Conservation (phyloP, 495 filamentous ascomycete species). For the Trichoderma asperelloides region DNA sequence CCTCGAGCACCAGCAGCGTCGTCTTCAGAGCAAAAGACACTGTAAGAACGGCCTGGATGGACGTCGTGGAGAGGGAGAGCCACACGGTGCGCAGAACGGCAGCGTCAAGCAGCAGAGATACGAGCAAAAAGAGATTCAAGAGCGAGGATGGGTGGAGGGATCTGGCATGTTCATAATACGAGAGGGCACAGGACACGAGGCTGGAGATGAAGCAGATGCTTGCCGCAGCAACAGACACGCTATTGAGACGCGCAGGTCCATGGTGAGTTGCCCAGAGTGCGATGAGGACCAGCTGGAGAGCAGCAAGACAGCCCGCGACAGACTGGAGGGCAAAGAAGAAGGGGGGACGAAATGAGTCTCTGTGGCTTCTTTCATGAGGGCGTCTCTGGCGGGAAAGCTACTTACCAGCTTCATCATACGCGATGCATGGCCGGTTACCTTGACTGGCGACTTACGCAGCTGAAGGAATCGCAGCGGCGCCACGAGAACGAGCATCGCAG, state of each 20-base stretch:
- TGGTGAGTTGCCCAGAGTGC: slow-evolving; percentile 22
- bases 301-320: slow-evolving; percentile 31
- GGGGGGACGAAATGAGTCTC: neutral
- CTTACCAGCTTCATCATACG: neutral
- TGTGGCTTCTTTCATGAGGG: neutral
- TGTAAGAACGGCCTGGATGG: slow-evolving; percentile 29
- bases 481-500: slow-evolving; percentile 37
- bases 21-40: slow-evolving; percentile 36
- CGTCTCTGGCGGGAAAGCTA: neutral
- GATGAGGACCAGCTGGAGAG: slow-evolving; percentile 36
- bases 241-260: neutral
- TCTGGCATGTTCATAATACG: slow-evolving; percentile 45
- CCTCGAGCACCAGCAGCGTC: slow-evolving; percentile 42
- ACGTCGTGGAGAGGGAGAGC: slow-evolving; percentile 22
- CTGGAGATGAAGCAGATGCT: slow-evolving; percentile 12
- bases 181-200: slow-evolving; percentile 36
- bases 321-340: slow-evolving; percentile 19
- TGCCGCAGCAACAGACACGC: slow-evolving; percentile 11
- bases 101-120: slow-evolving; percentile 46
- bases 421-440: neutral
- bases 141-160: slow-evolving; percentile 45
- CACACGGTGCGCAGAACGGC: slow-evolving; percentile 47
- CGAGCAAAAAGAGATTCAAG: slow-evolving; percentile 47
- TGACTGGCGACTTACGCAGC: slow-evolving; percentile 6
- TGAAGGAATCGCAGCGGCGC: slow-evolving; percentile 11